A percentile compares a stretch with the other conserved stretches of the same genome.
These are phyloP conservation scores for Yarrowia alimentaria DNA, from an alignment of 805 yeast species.

Conservation along the genomic window DNA sequence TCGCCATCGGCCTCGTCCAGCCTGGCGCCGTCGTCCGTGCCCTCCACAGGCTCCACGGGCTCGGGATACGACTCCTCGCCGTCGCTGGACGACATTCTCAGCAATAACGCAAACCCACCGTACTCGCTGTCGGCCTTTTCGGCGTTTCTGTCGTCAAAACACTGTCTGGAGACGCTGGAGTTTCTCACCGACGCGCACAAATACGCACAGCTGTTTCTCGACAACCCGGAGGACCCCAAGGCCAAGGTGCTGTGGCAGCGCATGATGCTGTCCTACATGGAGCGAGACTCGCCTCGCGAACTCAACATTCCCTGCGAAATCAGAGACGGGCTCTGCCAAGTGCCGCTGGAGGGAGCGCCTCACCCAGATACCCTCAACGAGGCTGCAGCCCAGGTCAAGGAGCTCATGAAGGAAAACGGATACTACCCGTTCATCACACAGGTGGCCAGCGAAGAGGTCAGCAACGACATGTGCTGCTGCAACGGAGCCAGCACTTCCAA, in stretches of 20 bases:
- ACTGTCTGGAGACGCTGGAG: constrained; percentile 39
- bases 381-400: constrained; percentile 34
- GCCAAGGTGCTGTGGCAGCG: constrained; percentile 34
- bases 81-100: constrained; percentile 37
- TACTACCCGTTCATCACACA: constrained; percentile 35
- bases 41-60: constrained; percentile 1
- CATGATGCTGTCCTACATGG: constrained; percentile 36
- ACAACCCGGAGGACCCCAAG: constrained; percentile 1
- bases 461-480: constrained; percentile 19
- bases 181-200: constrained; percentile 37
- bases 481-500: constrained; percentile 1
- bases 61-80: constrained; percentile 30
- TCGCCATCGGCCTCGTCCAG: constrained; percentile 19
- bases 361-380: constrained; percentile 32
- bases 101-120: constrained; percentile 34
- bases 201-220: constrained; percentile 30
- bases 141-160: constrained; percentile 36
- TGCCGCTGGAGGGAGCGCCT: constrained; percentile 22
- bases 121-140: constrained; percentile 37
- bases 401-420: constrained; percentile 37
- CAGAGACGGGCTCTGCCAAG: constrained; percentile 33
- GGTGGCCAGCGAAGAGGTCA: constrained; percentile 11
- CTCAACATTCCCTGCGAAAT: constrained; percentile 37
- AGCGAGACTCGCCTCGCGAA: constrained; percentile 35
- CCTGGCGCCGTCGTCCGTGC: too few relatives aligned